Evolutionary conservation across 257 asterid species (phyloP).

Genomic region (Solanum ossicruentum): DNA sequence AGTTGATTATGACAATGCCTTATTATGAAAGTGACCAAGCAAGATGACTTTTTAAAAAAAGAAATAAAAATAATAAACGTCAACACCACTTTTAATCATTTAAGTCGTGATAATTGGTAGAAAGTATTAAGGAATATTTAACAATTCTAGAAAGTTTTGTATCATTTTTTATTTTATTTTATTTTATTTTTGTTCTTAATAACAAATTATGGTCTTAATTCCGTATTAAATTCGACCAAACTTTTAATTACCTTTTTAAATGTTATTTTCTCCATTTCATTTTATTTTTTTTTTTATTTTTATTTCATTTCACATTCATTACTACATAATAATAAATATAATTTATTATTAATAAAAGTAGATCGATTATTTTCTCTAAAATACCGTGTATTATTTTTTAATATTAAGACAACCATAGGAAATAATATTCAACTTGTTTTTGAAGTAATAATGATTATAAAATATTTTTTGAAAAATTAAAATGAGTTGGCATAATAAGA

Average conservation of each 20-base stretch:
- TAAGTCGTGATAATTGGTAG: not conserved
- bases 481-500: too few species aligned
- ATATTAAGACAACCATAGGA: not conserved
- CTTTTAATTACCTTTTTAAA: not conserved
- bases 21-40: not conserved
- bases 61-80: too few species aligned
- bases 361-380: not conserved
- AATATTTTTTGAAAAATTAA: too few species aligned
- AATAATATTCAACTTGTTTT: not conserved
- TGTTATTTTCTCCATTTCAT: not conserved
- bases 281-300: not conserved
- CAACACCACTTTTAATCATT: not conserved
- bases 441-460: too few species aligned
- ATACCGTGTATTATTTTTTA: not conserved
- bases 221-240: constrained; percentile 16
- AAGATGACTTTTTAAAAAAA: not conserved
- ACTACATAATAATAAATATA: not conserved
- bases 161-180: not conserved
- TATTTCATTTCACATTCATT: not conserved
- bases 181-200: not conserved
- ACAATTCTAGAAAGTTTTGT: not conserved
- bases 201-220: constrained; percentile 8
- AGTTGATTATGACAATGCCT: not conserved
- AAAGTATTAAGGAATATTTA: not conserved
- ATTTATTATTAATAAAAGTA: not conserved